Evolutionary conservation across 805 yeast genomes (phyloP).

Genomic region (Cyberlindnera xylosilytica): DNA sequence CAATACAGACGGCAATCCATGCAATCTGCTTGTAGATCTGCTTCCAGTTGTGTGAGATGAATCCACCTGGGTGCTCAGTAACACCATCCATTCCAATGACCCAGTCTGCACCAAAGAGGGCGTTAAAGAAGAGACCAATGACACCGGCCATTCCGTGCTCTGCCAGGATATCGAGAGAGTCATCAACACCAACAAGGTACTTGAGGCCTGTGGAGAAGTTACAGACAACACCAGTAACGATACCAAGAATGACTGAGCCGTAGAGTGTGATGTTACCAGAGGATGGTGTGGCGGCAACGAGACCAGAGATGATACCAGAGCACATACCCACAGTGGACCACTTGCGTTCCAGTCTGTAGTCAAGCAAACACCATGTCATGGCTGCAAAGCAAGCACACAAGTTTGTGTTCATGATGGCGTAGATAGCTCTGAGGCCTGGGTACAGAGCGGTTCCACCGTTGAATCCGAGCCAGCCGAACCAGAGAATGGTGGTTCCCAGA

Average conservation of each 20-base stretch:
- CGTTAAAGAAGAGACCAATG: constrained; percentile 86
- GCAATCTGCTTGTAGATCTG: constrained; percentile 91
- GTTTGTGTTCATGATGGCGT: constrained; percentile 90
- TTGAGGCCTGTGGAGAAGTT: constrained; percentile 88
- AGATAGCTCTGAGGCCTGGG: constrained; percentile 80
- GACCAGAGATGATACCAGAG: constrained; percentile 92
- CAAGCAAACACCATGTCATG: constrained; percentile 86
- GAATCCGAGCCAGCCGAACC: constrained; percentile 97
- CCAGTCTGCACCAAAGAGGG: constrained; percentile 79
- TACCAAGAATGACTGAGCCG: constrained; percentile 85
- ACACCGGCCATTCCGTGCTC: constrained; percentile 98
- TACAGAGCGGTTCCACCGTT: constrained; percentile 86
- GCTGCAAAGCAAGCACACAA: constrained; percentile 89
- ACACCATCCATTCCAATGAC: constrained; percentile 89
- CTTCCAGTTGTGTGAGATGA: constrained; percentile 86
- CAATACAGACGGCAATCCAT: constrained; percentile 69
- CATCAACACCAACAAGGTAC: constrained; percentile 79
- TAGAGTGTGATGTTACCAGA: constrained; percentile 89
- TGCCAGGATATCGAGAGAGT: constrained; percentile 92
- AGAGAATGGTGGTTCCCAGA: constrained; percentile 79
- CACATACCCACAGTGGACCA: constrained; percentile 95
- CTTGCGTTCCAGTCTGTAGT: constrained; percentile 81
- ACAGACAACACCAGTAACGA: constrained; percentile 78
- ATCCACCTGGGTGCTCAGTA: constrained; percentile 85
- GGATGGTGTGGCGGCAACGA: constrained; percentile 96